Conservation (phyloP, 176 grass and related monocot genomes). For the Hyparrhenia diplandra region DNA sequence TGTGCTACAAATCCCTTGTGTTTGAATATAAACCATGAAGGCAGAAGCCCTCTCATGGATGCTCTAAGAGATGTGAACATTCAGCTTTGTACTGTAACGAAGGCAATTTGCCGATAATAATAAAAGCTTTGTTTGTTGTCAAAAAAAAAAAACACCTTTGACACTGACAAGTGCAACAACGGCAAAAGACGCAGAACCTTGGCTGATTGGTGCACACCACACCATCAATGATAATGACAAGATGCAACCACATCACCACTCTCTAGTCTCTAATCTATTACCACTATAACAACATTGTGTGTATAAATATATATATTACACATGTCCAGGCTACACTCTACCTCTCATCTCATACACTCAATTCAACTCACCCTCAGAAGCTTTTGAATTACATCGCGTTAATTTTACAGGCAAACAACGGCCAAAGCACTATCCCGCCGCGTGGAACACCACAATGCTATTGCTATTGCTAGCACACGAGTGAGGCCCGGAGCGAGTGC, state of each 20-base stretch:
- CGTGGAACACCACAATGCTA: background rate
- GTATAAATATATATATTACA: conserved; percentile 10
- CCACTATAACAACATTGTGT: conserved; percentile 15
- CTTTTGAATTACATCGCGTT: background rate
- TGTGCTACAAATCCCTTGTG: no score
- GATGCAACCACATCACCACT: background rate
- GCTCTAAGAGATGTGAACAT: no score
- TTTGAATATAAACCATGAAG: no score
- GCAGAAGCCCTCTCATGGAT: no score
- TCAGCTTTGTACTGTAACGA: no score
- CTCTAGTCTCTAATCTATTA: background rate
- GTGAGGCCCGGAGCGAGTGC: conserved; percentile 69
- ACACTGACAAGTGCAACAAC: background rate
- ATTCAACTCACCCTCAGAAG: background rate
- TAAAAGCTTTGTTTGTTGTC: no score
- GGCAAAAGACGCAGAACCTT: background rate
- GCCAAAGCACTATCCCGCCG: background rate
- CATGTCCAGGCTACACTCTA: conserved; percentile 36
- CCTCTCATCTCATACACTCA: conserved; percentile 3
- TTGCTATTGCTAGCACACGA: conserved; percentile 66
- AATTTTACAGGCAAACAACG: background rate
- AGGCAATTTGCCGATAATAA: no score
- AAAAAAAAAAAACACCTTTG: no score
- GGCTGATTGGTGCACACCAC: no score
- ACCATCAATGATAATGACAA: background rate